A percentile compares a stretch with the other conserved stretches of the same genome.
phyloP scores from a whole-genome alignment of 768 basidiomycete species.

The Pleurotus cornucopiae region DNA sequence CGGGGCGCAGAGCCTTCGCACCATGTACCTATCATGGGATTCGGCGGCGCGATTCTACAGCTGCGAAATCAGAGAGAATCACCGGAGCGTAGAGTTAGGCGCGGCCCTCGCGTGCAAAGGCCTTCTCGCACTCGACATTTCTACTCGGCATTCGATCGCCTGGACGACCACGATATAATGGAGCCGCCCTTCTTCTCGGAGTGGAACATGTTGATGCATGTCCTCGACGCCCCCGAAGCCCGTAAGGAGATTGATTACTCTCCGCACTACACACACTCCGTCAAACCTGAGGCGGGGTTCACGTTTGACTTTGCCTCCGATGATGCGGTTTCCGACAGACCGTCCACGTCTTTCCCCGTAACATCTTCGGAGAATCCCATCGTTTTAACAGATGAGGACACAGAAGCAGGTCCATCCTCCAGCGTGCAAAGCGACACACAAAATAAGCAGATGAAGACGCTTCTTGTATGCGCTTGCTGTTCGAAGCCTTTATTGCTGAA shows the following conservation, averaged over 20 bases:
- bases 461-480: slow-evolving; percentile 67
- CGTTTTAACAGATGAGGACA: slow-evolving; percentile 44
- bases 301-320: slow-evolving; percentile 61
- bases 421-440: slow-evolving; percentile 7
- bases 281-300: slow-evolving; percentile 54
- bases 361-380: slow-evolving; percentile 34
- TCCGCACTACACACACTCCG: slow-evolving; percentile 62
- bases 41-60: slow-evolving; percentile 49
- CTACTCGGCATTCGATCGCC: neutral
- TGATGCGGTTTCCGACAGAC: slow-evolving; percentile 19
- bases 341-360: slow-evolving; percentile 18
- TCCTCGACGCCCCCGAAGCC: neutral
- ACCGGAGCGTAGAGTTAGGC: neutral
- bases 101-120: neutral
- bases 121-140: neutral
- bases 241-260: slow-evolving; percentile 42
- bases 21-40: slow-evolving; percentile 55
- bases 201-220: slow-evolving; percentile 11
- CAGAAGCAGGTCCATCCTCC: slow-evolving; percentile 10
- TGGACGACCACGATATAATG: slow-evolving; percentile 11
- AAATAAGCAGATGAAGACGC: slow-evolving; percentile 26
- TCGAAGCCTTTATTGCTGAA: slow-evolving; percentile 58
- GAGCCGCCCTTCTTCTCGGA: slow-evolving; percentile 15
- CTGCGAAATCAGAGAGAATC: slow-evolving; percentile 4
- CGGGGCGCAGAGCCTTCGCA: slow-evolving; percentile 42